Evolutionary conservation across 345 rosid species (phyloP).

Genomic region (Salix udensis): DNA sequence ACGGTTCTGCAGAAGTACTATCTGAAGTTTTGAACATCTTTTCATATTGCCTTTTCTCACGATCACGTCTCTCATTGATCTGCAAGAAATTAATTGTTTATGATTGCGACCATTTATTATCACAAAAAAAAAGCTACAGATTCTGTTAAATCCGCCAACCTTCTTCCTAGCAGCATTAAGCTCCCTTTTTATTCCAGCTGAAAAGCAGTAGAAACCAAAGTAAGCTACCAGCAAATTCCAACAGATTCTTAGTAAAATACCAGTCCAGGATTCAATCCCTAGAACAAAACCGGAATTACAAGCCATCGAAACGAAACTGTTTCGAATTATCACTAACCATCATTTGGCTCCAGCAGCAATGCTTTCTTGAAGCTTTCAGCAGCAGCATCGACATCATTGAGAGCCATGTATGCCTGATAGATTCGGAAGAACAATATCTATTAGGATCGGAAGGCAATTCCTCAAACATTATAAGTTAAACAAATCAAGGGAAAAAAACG

Average conservation of each 20-base stretch:
- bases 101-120: neutral
- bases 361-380: slow-evolving; percentile 91
- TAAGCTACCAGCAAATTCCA: slow-evolving; percentile 11
- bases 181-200: slow-evolving; percentile 87
- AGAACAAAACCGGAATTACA: neutral
- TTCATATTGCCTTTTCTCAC: slow-evolving; percentile 64
- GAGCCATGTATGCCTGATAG: slow-evolving; percentile 84
- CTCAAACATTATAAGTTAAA: neutral
- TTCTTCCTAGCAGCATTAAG: slow-evolving; percentile 73
- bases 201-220: slow-evolving; percentile 18
- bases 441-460: neutral
- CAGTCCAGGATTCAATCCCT: neutral
- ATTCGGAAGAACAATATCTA: neutral
- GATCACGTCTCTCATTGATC: slow-evolving; percentile 60
- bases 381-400: slow-evolving; percentile 86
- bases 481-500: neutral
- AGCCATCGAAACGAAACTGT: neutral
- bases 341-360: slow-evolving; percentile 80
- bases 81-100: slow-evolving; percentile 28
- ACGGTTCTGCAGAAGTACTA: slow-evolving; percentile 8
- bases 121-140: neutral
- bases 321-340: slow-evolving; percentile 41
- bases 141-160: slow-evolving; percentile 41
- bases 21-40: slow-evolving; percentile 54
- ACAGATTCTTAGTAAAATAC: neutral